Conservation (phyloP, 2,329 filamentous ascomycete species). For the Fusarium coffeatum region DNA sequence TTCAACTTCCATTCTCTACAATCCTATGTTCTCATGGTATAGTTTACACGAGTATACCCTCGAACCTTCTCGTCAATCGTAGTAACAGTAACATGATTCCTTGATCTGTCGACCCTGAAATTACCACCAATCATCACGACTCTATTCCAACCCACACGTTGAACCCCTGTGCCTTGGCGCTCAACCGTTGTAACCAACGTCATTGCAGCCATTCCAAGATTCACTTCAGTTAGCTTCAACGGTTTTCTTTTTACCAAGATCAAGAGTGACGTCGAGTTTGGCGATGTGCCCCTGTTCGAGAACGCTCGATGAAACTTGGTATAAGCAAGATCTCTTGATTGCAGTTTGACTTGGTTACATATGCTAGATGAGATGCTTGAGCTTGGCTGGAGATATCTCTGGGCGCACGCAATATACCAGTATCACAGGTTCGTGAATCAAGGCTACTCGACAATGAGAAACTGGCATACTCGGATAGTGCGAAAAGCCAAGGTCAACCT, state of each 20-base stretch:
- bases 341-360: background rate
- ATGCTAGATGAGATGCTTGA: background rate
- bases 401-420: background rate
- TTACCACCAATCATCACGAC: conserved; percentile 13
- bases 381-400: background rate
- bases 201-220: conserved; percentile 11
- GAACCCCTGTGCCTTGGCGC: conserved; percentile 14
- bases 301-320: conserved; percentile 12
- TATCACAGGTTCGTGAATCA: background rate
- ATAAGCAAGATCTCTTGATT: background rate
- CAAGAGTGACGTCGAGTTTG: background rate
- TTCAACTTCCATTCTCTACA: background rate
- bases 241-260: background rate
- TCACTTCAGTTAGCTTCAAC: background rate
- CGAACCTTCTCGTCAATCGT: background rate
- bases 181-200: conserved; percentile 8
- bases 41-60: background rate
- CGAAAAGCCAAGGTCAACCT: background rate
- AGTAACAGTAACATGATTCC: conserved; percentile 3
- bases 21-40: background rate
- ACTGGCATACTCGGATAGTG: background rate
- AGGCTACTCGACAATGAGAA: background rate
- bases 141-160: background rate
- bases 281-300: background rate
- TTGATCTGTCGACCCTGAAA: background rate